These are phyloP conservation scores for Coemansia sp. DNA, from an alignment of 192 early-diverging fungal genomes.

Conservation along the genomic window DNA sequence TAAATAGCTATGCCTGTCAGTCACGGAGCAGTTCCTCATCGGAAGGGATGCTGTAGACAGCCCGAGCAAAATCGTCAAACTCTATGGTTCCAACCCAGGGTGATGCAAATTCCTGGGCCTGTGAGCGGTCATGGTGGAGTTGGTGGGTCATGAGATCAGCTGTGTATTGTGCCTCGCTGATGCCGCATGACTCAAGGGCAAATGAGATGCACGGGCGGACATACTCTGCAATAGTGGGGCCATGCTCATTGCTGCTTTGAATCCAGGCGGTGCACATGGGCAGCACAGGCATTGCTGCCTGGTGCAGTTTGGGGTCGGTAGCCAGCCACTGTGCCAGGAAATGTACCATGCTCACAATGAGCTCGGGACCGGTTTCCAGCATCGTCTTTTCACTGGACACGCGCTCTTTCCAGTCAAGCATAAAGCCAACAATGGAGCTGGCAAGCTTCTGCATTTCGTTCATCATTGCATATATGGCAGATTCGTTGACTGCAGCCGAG, in stretches of 20 bases:
- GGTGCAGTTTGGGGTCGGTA: conserved; percentile 46
- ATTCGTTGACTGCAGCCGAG: conserved; percentile 10
- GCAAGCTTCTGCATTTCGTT: conserved; percentile 29
- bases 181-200: conserved; percentile 47
- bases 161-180: conserved; percentile 32
- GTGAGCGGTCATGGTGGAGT: conserved; percentile 17
- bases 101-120: conserved; percentile 31
- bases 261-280: conserved; percentile 44
- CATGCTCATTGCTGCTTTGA: conserved; percentile 4
- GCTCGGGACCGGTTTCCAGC: conserved; percentile 11
- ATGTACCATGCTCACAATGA: conserved; percentile 22
- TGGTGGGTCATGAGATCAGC: conserved; percentile 31
- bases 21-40: conserved; percentile 38
- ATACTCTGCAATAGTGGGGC: conserved; percentile 19
- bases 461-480: conserved; percentile 25
- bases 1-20: neutral
- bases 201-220: conserved; percentile 37
- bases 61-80: conserved; percentile 42
- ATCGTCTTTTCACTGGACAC: conserved; percentile 13
- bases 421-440: conserved; percentile 17
- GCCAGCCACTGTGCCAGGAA: conserved; percentile 39
- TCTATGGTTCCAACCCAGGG: conserved; percentile 51
- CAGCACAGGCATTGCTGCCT: conserved; percentile 25
- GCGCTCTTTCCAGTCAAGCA: conserved; percentile 40
- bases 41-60: conserved; percentile 40